Base-by-base conservation (phyloP, 352 stramenopile species). In the Pythium aquatile region DNA sequence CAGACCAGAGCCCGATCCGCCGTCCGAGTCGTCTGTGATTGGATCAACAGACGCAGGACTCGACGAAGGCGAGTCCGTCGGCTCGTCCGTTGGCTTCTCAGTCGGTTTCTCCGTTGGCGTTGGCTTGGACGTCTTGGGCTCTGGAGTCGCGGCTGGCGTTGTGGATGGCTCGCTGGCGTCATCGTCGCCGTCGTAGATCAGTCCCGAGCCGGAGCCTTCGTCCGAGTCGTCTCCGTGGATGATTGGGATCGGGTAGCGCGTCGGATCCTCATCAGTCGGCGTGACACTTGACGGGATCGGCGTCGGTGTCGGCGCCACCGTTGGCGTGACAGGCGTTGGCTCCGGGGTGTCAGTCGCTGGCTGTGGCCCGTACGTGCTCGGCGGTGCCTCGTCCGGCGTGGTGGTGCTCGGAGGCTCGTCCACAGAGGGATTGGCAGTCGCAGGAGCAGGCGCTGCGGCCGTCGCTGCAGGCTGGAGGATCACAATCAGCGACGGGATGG, bases 401-500 rank as follows among this genome's bases (percentile, higher is more conserved):
- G 20, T 16, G 20, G 44, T 7, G 9, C 6, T 51, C 20, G 44
- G 44, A 6, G 44, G n/a, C 17, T 51, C 44, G 10, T 51, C 44
- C 44, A 51, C 44, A 14, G n/a, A 51, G 24, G 44, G 44, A 2
- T 51, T 20, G n/a, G 44, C 44, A 4, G 44, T 51, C 44, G n/a
- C 24, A 30, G 44, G n/a, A 6, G 5, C 44, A 51, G 44, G 44
- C 44, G 44, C 1, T 3, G 44, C 44, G 5, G n/a, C 6, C 20
- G 44, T 30, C 3, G 44, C n/a, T 17, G 52, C 52, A 7, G 33
- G 33, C 11, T 48, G 53, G 10, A 65, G 30, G 48, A 65, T 65
- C 1, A 65, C 59, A 24, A 65, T 28, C 26, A 65, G 59, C 3
- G 26, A 59, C 8, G 59, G 59, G 24, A 65, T 65, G 1, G 59